Base-by-base conservation (phyloP, 306 rosid genomes). In the Pterocarpus santalinus region DNA sequence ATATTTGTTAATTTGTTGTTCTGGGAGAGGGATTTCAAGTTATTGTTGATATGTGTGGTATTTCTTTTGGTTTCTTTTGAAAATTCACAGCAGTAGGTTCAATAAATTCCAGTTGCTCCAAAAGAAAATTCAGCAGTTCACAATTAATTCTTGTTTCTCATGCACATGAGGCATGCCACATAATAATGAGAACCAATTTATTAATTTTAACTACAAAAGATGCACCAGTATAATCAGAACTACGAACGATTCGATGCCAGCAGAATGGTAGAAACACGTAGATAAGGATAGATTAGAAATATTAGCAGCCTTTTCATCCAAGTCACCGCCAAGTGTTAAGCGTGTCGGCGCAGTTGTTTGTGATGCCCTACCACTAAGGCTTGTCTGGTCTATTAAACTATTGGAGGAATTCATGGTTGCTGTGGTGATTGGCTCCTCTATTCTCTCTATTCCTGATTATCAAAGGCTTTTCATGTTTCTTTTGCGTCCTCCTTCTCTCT, bases 401-500 rank as follows among this genome's bases (percentile, higher is more conserved):
- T 22, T 22, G 28, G 28, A 22, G 28, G 28, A 22, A 22, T 22
- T 22, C 28, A 22, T 22, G 28, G 28, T 22, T 22, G 28, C 28
- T 22, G 28, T 22, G 28, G 28, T 22, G 28, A 22, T 22, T 22
- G 28, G 28, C 28, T 22, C 28, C 28, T 22, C 28, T 22, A 22
- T 22, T 22, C 28, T 22, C 28, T 22, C 28, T 22, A 22, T 22
- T 22, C 28, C 28, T 22, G 28, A 22, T 22, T 22, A 22, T 22
- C 28, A 22, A 22, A 43, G 5, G 47, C 47, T 83, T 60, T 86
- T 86, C 1, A 61, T 69, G 8, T 78, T 83, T 63, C 87, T 88
- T 78, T 83, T 88, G 89, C 58, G 79, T 8, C 82, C 78, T 33
- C 2, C 86, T 6, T 1, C 75, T 32, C 86, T 86, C 36, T 64